phyloP scores from a whole-genome alignment of 495 filamentous ascomycete genomes.

The Amphirosellinia nigrospora region DNA sequence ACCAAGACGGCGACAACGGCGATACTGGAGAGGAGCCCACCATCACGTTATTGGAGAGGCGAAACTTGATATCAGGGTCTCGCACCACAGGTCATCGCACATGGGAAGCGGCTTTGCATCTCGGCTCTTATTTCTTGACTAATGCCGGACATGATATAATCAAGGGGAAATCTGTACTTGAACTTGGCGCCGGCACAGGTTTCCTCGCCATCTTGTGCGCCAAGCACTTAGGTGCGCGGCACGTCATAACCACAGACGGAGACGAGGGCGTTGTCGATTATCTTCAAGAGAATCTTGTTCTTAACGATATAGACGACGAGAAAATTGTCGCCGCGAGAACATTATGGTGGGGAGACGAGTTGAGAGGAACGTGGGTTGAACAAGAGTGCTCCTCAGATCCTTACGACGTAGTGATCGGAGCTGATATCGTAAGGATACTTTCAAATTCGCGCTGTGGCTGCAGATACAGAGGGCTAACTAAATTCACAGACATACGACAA shows the following conservation, averaged over 20 bases:
- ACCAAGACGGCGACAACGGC: slow-evolving; percentile 20
- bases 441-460: not conserved
- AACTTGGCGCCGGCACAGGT: slow-evolving; percentile 82
- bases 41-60: slow-evolving; percentile 68
- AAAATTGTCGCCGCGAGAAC: slow-evolving; percentile 47
- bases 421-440: slow-evolving; percentile 47
- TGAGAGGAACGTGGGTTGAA: slow-evolving; percentile 37
- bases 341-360: slow-evolving; percentile 58
- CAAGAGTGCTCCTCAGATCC: slow-evolving; percentile 26
- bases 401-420: slow-evolving; percentile 48
- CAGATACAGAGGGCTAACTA: not conserved
- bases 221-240: slow-evolving; percentile 63
- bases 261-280: slow-evolving; percentile 66
- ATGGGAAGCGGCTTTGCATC: slow-evolving; percentile 83
- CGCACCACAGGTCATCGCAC: slow-evolving; percentile 81
- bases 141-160: slow-evolving; percentile 44
- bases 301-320: slow-evolving; percentile 59
- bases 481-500: slow-evolving; percentile 42
- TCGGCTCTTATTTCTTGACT: slow-evolving; percentile 66
- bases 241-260: slow-evolving; percentile 77
- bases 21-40: slow-evolving; percentile 26
- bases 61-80: slow-evolving; percentile 68
- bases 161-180: slow-evolving; percentile 65
- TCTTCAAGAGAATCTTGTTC: slow-evolving; percentile 61
- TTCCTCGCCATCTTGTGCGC: slow-evolving; percentile 76